Base-by-base conservation (phyloP, 805 yeast genomes). In the Spencermartinsiella europaea region DNA sequence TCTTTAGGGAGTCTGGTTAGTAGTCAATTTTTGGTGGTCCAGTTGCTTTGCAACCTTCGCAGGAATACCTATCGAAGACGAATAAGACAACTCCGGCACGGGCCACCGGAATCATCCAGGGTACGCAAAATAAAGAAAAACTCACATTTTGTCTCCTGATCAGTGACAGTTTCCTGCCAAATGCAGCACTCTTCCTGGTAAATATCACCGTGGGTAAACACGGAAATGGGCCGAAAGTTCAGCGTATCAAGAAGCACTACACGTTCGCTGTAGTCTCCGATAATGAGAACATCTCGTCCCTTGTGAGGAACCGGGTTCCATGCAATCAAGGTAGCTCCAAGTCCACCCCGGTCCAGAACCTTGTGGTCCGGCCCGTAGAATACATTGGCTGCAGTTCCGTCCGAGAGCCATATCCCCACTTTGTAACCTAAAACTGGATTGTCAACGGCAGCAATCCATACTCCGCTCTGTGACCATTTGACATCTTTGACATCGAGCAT, bases 381-480 rank as follows among this genome's bases (percentile, higher is more conserved):
- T 5, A 34, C 42, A n/a, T 40, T 34, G 3, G 48, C 19, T 12
- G 45, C 40, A 2, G 45, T 37, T 2, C 58, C 58, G 20, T 49
- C 50, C 14, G 48, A 38, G 3, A 46, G 46, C 49, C 50, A 55
- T 3, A 55, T 12, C n/a, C 17, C 25, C 20, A 51, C 54, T 7
- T 38, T 21, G 43, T 49, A 52, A 5, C 58, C 59, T 5, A 42
- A 27, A 4, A 42, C 49, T 8, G 51, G 49, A 21, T 40, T 46
- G 25, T 56, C 59, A 4, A 45, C 35, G 2, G 48, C 54, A 2
- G 57, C 57, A 7, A 53, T 40, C 38, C 44, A 52, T 21, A 40
- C 35, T 2, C 55, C 57, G 20, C 46, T 39, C 4, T 46, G 50
- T 5, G 59, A 56, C 53, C 52, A 50, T 38, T 47, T 40, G 3